Percentiles rank a stretch among this genome's conserved stretches.
Conservation (phyloP, 768 basidiomycete genomes). For the Calvatia gigantea region DNA sequence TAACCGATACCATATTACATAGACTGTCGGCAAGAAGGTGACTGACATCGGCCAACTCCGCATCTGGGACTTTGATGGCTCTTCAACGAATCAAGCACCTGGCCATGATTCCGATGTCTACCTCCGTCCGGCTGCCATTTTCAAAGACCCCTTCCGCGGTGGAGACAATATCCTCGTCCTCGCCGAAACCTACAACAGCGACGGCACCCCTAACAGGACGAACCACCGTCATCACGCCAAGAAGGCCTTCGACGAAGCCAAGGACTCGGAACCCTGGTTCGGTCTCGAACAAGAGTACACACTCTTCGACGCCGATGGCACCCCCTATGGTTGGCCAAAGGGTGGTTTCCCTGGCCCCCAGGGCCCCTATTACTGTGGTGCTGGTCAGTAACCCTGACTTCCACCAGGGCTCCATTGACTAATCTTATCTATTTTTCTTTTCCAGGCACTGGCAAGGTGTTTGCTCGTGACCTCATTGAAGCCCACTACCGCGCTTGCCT, state of each 20-base stretch:
- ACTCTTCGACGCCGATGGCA: slow-evolving; percentile 88
- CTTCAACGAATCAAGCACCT: slow-evolving; percentile 95
- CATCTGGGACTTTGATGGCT: slow-evolving; percentile 99
- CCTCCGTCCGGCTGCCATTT: slow-evolving; percentile 94
- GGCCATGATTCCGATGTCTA: slow-evolving; percentile 96
- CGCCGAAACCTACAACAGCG: slow-evolving; percentile 97
- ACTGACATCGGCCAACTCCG: slow-evolving; percentile 89
- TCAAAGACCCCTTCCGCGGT: slow-evolving; percentile 99
- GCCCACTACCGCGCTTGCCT: slow-evolving; percentile 98
- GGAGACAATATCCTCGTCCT: slow-evolving; percentile 98
- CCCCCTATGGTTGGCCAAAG: slow-evolving; percentile 95
- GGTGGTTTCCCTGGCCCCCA: slow-evolving; percentile 99
- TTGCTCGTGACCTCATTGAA: slow-evolving; percentile 97
- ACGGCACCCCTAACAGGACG: slow-evolving; percentile 95
- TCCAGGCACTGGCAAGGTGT: slow-evolving; percentile 92
- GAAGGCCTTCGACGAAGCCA: slow-evolving; percentile 94
- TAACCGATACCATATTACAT: not conserved
- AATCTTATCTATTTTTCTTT: slow-evolving; percentile 17
- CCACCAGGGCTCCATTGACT: not conserved
- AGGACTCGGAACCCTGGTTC: slow-evolving; percentile 86
- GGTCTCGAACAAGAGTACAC: slow-evolving; percentile 99
- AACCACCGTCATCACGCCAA: slow-evolving; percentile 93
- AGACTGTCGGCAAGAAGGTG: slow-evolving; percentile 88
- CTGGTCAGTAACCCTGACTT: slow-evolving; percentile 54
- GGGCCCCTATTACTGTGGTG: slow-evolving; percentile 99